Conservation (phyloP, 768 basidiomycete species). For the Tephrocybe rancida region DNA sequence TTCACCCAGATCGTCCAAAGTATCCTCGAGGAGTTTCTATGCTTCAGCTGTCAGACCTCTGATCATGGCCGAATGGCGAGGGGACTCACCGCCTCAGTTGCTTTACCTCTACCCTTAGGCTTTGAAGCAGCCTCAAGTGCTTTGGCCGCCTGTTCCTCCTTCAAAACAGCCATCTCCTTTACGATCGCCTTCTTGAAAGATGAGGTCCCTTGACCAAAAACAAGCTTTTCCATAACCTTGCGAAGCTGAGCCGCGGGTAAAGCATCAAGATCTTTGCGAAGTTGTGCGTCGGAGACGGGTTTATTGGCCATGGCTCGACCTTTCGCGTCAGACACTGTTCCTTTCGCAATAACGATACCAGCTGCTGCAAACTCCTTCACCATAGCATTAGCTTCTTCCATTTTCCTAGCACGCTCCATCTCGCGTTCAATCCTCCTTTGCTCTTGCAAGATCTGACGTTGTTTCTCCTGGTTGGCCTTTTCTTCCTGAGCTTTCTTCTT, state of each 20-base stretch:
- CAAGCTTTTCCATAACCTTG: constrained; percentile 6
- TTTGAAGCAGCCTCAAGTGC: not conserved
- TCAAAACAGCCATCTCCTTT: constrained; percentile 3
- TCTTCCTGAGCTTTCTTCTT: constrained; percentile 10
- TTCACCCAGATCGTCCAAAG: not conserved
- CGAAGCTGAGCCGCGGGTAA: constrained; percentile 10
- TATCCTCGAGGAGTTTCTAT: not conserved
- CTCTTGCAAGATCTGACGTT: not conserved
- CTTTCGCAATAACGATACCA: constrained; percentile 3
- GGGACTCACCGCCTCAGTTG: not conserved
- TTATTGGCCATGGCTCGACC: not conserved
- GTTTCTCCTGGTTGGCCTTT: constrained; percentile 9
- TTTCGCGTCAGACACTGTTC: not conserved
- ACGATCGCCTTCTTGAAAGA: constrained; percentile 2
- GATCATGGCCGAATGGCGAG: too few relatives aligned
- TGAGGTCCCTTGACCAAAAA: constrained; percentile 8
- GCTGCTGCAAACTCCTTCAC: constrained; percentile 15
- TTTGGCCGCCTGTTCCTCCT: not conserved
- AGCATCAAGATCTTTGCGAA: constrained; percentile 9
- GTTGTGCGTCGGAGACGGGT: not conserved
- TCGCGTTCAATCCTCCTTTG: not conserved
- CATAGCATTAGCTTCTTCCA: constrained; percentile 12
- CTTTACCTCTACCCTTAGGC: not conserved
- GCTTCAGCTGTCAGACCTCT: not conserved
- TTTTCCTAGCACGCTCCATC: constrained; percentile 3